Conservation (phyloP, 2,329 filamentous ascomycete genomes). For the Botrytis aclada region DNA sequence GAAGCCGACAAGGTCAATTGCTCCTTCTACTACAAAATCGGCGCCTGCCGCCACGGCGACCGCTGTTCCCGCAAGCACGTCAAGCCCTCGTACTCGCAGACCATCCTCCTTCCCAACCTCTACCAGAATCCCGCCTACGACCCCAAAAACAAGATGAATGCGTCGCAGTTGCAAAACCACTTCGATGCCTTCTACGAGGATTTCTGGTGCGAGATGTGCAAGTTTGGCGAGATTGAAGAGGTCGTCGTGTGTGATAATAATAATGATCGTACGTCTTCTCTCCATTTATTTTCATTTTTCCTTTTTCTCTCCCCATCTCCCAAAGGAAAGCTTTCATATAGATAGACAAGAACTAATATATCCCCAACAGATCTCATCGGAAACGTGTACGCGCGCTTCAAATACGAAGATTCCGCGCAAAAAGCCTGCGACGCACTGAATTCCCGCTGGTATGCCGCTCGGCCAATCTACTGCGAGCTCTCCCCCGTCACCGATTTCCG, state of each 20-base stretch:
- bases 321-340: constrained; percentile 24
- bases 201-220: constrained; percentile 99
- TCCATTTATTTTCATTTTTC: neutral
- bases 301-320: neutral
- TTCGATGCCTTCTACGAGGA: constrained; percentile 99
- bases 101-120: constrained; percentile 94
- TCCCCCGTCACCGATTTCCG: constrained; percentile 96
- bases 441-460: constrained; percentile 91
- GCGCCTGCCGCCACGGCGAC: constrained; percentile 96
- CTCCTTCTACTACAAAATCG: constrained; percentile 99
- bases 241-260: constrained; percentile 99
- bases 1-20: constrained; percentile 99
- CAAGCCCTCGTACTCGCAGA: constrained; percentile 97
- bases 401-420: constrained; percentile 97
- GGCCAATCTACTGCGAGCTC: constrained; percentile 97
- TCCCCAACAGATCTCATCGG: constrained; percentile 74
- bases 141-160: constrained; percentile 94
- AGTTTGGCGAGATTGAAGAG: constrained; percentile 96
- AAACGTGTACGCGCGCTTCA: constrained; percentile 99
- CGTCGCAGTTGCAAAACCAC: constrained; percentile 95
- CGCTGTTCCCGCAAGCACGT: constrained; percentile 98
- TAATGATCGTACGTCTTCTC: constrained; percentile 60
- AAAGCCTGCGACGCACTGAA: constrained; percentile 92
- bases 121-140: constrained; percentile 99
- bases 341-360: neutral